A percentile compares a stretch with the other conserved stretches of the same genome.
phyloP scores from a whole-genome alignment of 1,139 yeast genomes.

The Suhomyces guaymorum region DNA sequence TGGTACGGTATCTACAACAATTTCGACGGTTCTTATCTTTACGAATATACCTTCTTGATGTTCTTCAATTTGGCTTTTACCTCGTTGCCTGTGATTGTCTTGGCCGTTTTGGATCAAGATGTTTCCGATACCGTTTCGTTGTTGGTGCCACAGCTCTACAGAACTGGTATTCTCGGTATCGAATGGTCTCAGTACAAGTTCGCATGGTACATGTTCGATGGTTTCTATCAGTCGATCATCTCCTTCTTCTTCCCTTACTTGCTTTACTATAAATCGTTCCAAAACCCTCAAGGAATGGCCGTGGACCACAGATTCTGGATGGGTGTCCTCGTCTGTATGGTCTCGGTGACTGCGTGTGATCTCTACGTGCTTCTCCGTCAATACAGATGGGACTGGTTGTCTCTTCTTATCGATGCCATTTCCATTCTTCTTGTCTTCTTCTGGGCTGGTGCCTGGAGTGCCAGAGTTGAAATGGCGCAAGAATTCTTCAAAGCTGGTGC shows the following conservation, averaged over 20 bases:
- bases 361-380: constrained; percentile 56
- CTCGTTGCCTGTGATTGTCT: constrained; percentile 58
- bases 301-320: constrained; percentile 62
- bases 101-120: constrained; percentile 64
- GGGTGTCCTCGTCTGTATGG: constrained; percentile 50
- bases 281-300: constrained; percentile 48
- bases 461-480: constrained; percentile 35
- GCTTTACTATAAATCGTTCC: constrained; percentile 46
- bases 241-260: constrained; percentile 59
- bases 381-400: constrained; percentile 63
- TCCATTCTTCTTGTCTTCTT: constrained; percentile 56
- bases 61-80: constrained; percentile 67
- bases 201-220: constrained; percentile 59
- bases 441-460: constrained; percentile 66
- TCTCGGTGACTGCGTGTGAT: constrained; percentile 55
- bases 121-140: constrained; percentile 58
- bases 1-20: constrained; percentile 61
- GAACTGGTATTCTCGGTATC: constrained; percentile 52
- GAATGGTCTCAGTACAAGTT: constrained; percentile 58
- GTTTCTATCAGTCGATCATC: constrained; percentile 57
- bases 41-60: constrained; percentile 63
- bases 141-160: constrained; percentile 59
- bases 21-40: constrained; percentile 63
- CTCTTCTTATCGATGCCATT: constrained; percentile 47
- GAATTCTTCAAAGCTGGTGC: constrained; percentile 60